Evolutionary conservation across 1,284 basidiomycete genomes (phyloP).

Genomic region (Anthracocystis setariae): DNA sequence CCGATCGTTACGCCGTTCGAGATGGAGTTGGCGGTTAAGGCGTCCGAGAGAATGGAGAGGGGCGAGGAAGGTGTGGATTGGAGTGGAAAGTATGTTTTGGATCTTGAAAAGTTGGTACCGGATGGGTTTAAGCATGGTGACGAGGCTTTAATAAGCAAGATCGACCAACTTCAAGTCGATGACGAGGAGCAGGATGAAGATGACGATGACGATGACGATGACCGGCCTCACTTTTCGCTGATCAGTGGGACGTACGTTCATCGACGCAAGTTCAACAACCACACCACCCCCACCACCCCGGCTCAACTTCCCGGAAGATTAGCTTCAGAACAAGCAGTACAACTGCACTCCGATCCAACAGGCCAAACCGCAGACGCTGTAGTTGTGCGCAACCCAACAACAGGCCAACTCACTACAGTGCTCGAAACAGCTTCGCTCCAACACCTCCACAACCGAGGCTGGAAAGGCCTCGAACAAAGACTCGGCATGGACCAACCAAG

Average conservation of each 20-base stretch:
- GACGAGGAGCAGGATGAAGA: constrained; percentile 11
- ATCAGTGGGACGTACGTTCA: constrained; percentile 87
- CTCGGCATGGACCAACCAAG: constrained; percentile 83
- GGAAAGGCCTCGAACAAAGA: constrained; percentile 83
- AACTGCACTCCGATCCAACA: constrained; percentile 1
- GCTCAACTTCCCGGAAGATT: constrained; percentile 35
- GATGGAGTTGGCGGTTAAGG: constrained; percentile 79
- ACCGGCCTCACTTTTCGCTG: constrained; percentile 77
- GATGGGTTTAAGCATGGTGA: constrained; percentile 44
- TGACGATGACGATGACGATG: constrained; percentile 70
- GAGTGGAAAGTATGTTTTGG: constrained; percentile 83
- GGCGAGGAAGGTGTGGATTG: constrained; percentile 70
- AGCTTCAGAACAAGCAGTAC: constrained; percentile 2
- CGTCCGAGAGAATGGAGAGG: constrained; percentile 45
- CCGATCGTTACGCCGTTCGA: constrained; percentile 97
- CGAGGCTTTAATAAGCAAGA: background rate
- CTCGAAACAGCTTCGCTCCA: constrained; percentile 69
- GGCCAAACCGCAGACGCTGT: constrained; percentile 63
- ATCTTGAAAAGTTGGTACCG: constrained; percentile 74
- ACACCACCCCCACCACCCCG: constrained; percentile 14
- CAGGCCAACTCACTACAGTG: constrained; percentile 70
- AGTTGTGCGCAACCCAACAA: constrained; percentile 75
- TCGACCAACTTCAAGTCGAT: constrained; percentile 8
- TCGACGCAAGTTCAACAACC: constrained; percentile 74
- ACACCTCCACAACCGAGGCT: constrained; percentile 78